Percentiles rank a stretch among this genome's conserved stretches.
Conservation (phyloP, 2,329 filamentous ascomycete species). For the Fusarium sterilihyphosum region DNA sequence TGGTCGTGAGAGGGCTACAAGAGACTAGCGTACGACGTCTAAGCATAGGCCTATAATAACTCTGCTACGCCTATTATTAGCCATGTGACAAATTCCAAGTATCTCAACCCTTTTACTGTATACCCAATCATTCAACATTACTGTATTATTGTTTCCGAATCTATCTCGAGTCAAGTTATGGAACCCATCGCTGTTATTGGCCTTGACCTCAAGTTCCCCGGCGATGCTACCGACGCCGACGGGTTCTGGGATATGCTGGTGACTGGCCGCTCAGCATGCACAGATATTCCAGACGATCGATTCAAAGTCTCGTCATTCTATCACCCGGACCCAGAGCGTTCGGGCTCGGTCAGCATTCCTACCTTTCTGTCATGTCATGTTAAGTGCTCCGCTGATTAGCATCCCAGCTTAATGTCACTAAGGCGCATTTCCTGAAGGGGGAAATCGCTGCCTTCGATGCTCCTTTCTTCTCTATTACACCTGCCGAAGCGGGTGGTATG, state of each 20-base stretch:
- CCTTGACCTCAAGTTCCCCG: constrained; percentile 5
- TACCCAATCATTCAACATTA: not conserved
- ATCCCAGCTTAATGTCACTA: not conserved
- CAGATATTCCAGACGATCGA: not conserved
- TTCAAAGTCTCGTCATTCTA: constrained; percentile 8
- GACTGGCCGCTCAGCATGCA: not conserved
- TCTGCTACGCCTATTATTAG: not conserved
- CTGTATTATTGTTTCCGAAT: not conserved
- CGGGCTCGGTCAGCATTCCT: not conserved
- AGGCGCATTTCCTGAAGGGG: not conserved
- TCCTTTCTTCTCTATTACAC: constrained; percentile 52
- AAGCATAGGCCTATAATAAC: not conserved
- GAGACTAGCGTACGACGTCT: fast-evolving
- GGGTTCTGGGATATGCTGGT: constrained; percentile 12
- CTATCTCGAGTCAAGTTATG: not conserved
- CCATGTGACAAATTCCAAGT: not conserved
- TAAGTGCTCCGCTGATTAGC: not conserved
- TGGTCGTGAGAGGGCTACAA: fast-evolving
- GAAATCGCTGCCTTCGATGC: constrained; percentile 40
- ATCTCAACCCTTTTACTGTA: not conserved
- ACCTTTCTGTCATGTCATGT: fast-evolving
- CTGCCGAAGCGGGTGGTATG: constrained; percentile 50
- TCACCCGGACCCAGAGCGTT: constrained; percentile 3
- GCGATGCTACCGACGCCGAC: not conserved
- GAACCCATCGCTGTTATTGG: constrained; percentile 5